Evolutionary conservation across 495 filamentous ascomycete species (phyloP).

Genomic region (Penicillium canescens): DNA sequence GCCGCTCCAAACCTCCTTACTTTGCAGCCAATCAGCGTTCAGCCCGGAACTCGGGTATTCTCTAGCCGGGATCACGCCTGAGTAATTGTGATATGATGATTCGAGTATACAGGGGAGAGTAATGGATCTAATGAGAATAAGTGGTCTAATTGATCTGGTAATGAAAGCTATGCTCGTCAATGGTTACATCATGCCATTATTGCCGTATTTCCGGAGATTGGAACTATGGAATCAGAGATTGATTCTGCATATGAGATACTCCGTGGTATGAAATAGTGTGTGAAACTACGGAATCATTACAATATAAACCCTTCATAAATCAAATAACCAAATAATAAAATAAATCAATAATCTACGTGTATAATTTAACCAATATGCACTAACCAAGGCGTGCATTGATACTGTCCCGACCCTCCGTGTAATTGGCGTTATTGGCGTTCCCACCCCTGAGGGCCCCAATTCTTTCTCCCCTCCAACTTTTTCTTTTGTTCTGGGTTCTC

Average conservation of each 20-base stretch:
- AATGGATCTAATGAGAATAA: no score
- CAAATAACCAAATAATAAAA: no score
- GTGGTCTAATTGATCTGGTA: background rate
- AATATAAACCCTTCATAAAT: no score
- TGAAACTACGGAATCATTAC: no score
- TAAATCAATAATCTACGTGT: no score
- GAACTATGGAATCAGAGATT: no score
- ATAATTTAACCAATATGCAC: background rate
- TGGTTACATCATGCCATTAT: no score
- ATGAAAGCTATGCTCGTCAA: no score
- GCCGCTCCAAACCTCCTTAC: slow-evolving; percentile 2
- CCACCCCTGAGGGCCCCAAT: slow-evolving; percentile 28
- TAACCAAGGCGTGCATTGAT: background rate
- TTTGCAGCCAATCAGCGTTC: slow-evolving; percentile 7
- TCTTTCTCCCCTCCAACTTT: slow-evolving; percentile 14
- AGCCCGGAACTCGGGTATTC: slow-evolving; percentile 6
- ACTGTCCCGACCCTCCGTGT: slow-evolving; percentile 4
- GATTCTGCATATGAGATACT: no score
- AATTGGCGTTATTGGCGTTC: slow-evolving; percentile 15
- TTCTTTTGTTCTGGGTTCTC: slow-evolving; percentile 8
- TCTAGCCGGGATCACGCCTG: slow-evolving; percentile 21
- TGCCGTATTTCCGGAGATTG: no score
- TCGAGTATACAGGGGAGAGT: background rate
- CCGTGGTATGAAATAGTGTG: no score
- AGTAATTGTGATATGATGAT: slow-evolving; percentile 1